phyloP scores from a whole-genome alignment of 2,329 filamentous ascomycete genomes.

The Pseudohalonectria lignicola region DNA sequence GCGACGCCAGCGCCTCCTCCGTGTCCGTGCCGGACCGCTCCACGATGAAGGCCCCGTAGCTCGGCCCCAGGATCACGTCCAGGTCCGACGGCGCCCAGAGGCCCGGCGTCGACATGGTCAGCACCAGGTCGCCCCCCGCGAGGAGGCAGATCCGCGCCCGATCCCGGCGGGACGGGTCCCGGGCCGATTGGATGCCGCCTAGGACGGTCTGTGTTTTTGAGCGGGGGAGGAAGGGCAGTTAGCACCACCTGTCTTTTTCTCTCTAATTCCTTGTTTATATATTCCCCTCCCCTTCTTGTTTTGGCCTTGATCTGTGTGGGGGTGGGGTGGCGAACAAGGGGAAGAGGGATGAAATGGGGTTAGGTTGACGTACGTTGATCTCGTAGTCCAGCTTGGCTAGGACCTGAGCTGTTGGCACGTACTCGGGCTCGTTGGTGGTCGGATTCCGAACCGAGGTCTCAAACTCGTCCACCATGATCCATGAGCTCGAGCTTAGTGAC shows the following conservation, averaged over 20 bases:
- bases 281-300: too few relatives aligned
- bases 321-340: too few relatives aligned
- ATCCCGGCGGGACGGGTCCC: conserved; percentile 48
- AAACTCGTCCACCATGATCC: conserved; percentile 82
- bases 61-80: conserved; percentile 67
- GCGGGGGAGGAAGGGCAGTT: too few relatives aligned
- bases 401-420: conserved; percentile 80
- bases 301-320: too few relatives aligned
- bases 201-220: conserved; percentile 42
- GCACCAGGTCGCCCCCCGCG: conserved; percentile 62
- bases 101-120: conserved; percentile 61
- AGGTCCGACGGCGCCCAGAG: conserved; percentile 81
- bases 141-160: conserved; percentile 68
- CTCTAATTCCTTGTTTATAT: too few relatives aligned
- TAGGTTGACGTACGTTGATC: conserved; percentile 66
- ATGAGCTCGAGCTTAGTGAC: conserved; percentile 64
- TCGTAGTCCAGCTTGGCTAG: conserved; percentile 87
- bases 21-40: conserved; percentile 83
- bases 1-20: conserved; percentile 71
- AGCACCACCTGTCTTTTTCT: too few relatives aligned
- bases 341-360: too few relatives aligned
- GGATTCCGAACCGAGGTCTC: conserved; percentile 52
- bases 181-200: conserved; percentile 59
- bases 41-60: conserved; percentile 77
- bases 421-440: conserved; percentile 47